A percentile compares a stretch with the other conserved stretches of the same genome.
Evolutionary conservation across 2,329 filamentous ascomycete species (phyloP).

Genomic region (Botrytis pseudocinerea): DNA sequence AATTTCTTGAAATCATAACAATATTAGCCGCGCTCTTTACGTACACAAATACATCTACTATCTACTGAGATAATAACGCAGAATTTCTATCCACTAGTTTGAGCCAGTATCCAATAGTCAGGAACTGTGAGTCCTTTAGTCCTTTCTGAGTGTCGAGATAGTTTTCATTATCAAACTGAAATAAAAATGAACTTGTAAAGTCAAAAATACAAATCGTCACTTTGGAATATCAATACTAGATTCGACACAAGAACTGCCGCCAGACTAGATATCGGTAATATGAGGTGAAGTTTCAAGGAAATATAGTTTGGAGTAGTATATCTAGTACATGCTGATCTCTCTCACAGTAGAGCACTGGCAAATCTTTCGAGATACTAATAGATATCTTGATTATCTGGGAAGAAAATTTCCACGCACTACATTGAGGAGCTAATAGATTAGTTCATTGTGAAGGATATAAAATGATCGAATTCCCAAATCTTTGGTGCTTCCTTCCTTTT

Average conservation of each 20-base stretch:
- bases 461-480: neutral
- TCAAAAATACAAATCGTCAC: neutral
- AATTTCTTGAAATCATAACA: fast-evolving
- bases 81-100: too few relatives aligned
- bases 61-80: neutral
- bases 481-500: neutral
- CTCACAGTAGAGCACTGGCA: neutral
- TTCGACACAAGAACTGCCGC: neutral
- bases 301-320: neutral
- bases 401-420: neutral
- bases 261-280: neutral
- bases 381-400: neutral
- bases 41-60: neutral
- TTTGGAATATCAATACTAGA: neutral
- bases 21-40: neutral
- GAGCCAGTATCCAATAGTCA: neutral
- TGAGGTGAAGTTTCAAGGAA: too few relatives aligned
- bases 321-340: neutral
- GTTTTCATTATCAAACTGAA: neutral
- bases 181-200: neutral
- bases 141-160: neutral
- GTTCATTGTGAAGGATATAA: neutral
- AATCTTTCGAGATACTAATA: neutral
- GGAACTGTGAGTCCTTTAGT: neutral
- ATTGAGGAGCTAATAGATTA: neutral